Evolutionary conservation across 495 filamentous ascomycete genomes (phyloP).

Genomic region (Massariosphaeria phaeospora): DNA sequence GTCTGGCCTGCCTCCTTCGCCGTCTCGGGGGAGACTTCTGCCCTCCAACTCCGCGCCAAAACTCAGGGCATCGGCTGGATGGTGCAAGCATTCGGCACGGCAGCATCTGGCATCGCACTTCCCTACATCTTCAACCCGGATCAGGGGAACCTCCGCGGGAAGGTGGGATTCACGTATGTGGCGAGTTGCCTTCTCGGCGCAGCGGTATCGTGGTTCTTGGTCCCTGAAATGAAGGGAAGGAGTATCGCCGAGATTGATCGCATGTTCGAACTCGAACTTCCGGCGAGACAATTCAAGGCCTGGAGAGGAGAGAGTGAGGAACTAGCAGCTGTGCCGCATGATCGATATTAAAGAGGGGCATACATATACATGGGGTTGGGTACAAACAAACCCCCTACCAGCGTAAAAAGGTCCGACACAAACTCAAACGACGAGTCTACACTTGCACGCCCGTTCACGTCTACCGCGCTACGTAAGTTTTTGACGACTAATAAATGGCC

Average conservation of each 20-base stretch:
- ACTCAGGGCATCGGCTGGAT: constrained; percentile 26
- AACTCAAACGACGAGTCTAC: too few relatives aligned
- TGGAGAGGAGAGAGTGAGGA: constrained; percentile 5
- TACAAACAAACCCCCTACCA: too few relatives aligned
- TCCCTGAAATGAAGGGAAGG: constrained; percentile 28
- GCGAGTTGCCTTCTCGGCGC: constrained; percentile 3
- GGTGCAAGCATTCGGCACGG: not conserved
- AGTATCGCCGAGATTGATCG: constrained; percentile 17
- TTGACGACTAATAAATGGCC: too few relatives aligned
- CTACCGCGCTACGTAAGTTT: too few relatives aligned
- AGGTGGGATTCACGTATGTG: constrained; percentile 24
- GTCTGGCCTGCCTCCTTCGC: constrained; percentile 25
- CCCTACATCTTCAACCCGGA: constrained; percentile 31
- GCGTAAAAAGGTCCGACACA: too few relatives aligned
- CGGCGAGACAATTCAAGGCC: constrained; percentile 8
- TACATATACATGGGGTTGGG: too few relatives aligned
- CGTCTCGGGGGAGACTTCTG: constrained; percentile 19
- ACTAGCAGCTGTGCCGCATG: not conserved
- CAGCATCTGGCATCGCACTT: constrained; percentile 12
- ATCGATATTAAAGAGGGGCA: too few relatives aligned
- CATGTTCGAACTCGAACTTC: constrained; percentile 22
- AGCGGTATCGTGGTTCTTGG: constrained; percentile 7
- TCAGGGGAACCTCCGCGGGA: constrained; percentile 17
- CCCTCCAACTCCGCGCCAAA: constrained; percentile 23
- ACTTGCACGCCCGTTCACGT: too few relatives aligned